Base-by-base conservation (phyloP, 139 green algal genomes). In the Chlorella sp. region DNA sequence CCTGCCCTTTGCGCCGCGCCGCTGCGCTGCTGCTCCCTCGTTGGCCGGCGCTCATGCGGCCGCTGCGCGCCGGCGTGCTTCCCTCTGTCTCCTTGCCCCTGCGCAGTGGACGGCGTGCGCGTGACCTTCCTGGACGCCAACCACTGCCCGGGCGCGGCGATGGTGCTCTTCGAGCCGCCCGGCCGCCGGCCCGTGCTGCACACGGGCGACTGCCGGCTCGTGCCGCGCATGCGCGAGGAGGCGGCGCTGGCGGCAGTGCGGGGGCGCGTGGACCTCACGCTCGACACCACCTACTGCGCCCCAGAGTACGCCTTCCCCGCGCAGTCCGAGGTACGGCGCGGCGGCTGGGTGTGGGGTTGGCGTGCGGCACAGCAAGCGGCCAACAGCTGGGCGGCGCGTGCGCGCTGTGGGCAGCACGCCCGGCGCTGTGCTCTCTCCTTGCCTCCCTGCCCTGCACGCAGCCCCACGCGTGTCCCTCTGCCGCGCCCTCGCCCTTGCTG, bases 281-380 rank as follows among this genome's bases (percentile, higher is more conserved):
- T 98, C 72, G 94, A 98, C 83, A 98, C 94, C 41, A 98, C 94
- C 50, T 98, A 97, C 83, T 97, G 91, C 83, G 63, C 92, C 19
- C 93, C 90, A 23, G 80, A 88, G 60, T 92, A 94, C 69, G 27
- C 46, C 48, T 96, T 94, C 76, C 92, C 93, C 23, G 61, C 81
- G 6, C 91, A 95, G 78, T n/a, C 77, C 12, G 82, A 87, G 55
- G 86, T 89, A 35, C 50, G 84, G 29, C 61, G 84, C 21, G 25
- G 59, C 59, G 8, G 58, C 14, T 61, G 23, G 19, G 11, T 14
- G 45, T 14, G 45, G 21, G 21, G 21, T n/a, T n/a, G n/a, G n/a
- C n/a, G n/a, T n/a, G n/a, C n/a, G n/a, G n/a, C n/a, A n/a, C n/a
- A n/a, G n/a, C n/a, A n/a, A n/a, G n/a, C n/a, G n/a, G n/a, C n/a